Conservation (phyloP, 495 filamentous ascomycete species). For the Daldinia concentrica region DNA sequence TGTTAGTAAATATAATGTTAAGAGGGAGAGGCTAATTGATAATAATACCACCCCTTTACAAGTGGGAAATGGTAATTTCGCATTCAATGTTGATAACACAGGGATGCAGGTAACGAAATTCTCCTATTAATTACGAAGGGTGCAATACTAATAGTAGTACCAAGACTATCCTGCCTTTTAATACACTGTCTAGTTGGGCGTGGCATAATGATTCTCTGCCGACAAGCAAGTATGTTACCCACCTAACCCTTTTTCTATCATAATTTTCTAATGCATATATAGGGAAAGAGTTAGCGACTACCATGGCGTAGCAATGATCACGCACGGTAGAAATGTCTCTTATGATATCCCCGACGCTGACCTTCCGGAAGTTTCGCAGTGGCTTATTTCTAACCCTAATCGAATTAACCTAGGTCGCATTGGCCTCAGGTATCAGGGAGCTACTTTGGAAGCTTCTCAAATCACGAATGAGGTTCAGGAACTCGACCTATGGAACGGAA, state of each 20-base stretch:
- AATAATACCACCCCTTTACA: slow-evolving; percentile 57
- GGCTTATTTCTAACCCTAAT: slow-evolving; percentile 57
- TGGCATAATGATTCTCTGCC: slow-evolving; percentile 58
- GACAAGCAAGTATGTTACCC: slow-evolving; percentile 27
- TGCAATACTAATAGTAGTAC: background rate
- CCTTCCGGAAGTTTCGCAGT: slow-evolving; percentile 51
- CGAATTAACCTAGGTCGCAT: slow-evolving; percentile 58
- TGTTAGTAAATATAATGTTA: slow-evolving; percentile 31
- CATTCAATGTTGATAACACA: slow-evolving; percentile 64
- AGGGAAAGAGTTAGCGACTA: slow-evolving; percentile 38
- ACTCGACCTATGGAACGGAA: slow-evolving; percentile 52
- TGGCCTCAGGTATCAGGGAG: slow-evolving; percentile 53
- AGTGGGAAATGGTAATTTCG: slow-evolving; percentile 65
- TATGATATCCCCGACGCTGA: slow-evolving; percentile 55
- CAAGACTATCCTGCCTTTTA: slow-evolving; percentile 63
- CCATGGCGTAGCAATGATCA: slow-evolving; percentile 48
- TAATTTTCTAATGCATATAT: background rate
- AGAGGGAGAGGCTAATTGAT: slow-evolving; percentile 30
- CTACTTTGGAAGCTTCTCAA: slow-evolving; percentile 43
- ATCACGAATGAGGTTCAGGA: slow-evolving; percentile 42
- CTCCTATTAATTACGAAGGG: background rate
- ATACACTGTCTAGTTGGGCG: slow-evolving; percentile 57
- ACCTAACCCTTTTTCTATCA: background rate
- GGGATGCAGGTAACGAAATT: slow-evolving; percentile 50
- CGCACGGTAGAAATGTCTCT: slow-evolving; percentile 53